Conservation (phyloP, 805 yeast genomes). For the Schizosaccharomyces cryophilus region DNA sequence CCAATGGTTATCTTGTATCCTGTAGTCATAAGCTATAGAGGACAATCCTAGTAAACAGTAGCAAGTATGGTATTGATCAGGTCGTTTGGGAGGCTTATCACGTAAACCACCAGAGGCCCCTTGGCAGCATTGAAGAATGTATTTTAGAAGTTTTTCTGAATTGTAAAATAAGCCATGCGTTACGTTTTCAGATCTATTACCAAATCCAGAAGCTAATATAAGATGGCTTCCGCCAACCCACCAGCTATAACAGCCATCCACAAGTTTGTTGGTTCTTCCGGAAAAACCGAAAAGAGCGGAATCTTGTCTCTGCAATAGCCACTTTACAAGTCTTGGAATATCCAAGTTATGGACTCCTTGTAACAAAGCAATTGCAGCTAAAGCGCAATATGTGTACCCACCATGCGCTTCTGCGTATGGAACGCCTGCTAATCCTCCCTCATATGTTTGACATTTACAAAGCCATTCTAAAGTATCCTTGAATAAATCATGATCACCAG, state of each 20-base stretch:
- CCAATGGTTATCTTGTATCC: slow-evolving; percentile 7
- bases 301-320: slow-evolving; percentile 53
- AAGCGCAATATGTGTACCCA: slow-evolving; percentile 82
- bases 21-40: slow-evolving; percentile 24
- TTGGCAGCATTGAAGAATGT: slow-evolving; percentile 60
- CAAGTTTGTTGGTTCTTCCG: slow-evolving; percentile 80
- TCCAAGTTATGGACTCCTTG: slow-evolving; percentile 16
- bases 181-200: slow-evolving; percentile 3
- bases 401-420: slow-evolving; percentile 88
- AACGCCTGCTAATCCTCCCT: slow-evolving; percentile 82
- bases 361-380: slow-evolving; percentile 22
- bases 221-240: slow-evolving; percentile 76
- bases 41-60: slow-evolving; percentile 61
- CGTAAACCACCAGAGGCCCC: slow-evolving; percentile 42
- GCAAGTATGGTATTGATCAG: slow-evolving; percentile 82
- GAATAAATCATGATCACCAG: slow-evolving; percentile 30
- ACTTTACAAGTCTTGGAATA: slow-evolving; percentile 25
- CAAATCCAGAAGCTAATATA: slow-evolving; percentile 30
- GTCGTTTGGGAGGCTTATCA: slow-evolving; percentile 61
- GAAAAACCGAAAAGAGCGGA: slow-evolving; percentile 62
- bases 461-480: slow-evolving; percentile 36
- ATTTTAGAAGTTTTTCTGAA: slow-evolving; percentile 30
- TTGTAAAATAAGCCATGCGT: slow-evolving; percentile 17
- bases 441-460: slow-evolving; percentile 55
- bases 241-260: slow-evolving; percentile 86